phyloP scores from a whole-genome alignment of 73 alveolate species.

The Effrenium voratum region DNA sequence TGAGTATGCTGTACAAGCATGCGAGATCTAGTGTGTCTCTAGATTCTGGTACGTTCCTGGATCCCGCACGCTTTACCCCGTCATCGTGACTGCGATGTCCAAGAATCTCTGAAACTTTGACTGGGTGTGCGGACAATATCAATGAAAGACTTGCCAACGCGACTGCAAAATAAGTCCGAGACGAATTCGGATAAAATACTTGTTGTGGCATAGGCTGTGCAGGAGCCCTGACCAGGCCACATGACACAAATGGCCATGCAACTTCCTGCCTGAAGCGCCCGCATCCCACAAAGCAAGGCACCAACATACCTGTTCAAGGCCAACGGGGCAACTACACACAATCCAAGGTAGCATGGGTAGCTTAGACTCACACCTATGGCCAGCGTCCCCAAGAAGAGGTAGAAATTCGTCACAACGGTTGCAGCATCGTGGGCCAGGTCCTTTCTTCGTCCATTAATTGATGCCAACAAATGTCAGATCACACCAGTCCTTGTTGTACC shows the following conservation, averaged over 20 bases:
- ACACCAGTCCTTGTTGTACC: constrained; percentile 91
- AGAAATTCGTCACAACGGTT: constrained; percentile 59
- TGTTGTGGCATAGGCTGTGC: background rate
- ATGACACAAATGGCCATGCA: background rate
- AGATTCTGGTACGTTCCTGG: too few relatives aligned
- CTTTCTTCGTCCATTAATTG: background rate
- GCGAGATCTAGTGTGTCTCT: too few relatives aligned
- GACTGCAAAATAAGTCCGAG: too few relatives aligned
- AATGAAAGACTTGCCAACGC: too few relatives aligned
- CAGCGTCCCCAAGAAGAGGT: constrained; percentile 50
- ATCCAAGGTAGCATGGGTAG: background rate
- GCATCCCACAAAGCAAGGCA: background rate
- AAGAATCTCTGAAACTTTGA: too few relatives aligned
- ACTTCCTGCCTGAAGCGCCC: constrained; percentile 3
- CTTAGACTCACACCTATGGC: constrained; percentile 15
- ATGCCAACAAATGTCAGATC: too few relatives aligned
- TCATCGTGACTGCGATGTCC: too few relatives aligned
- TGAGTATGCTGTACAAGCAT: too few relatives aligned
- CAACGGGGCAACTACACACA: background rate
- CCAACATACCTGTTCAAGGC: constrained; percentile 22
- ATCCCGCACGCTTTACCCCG: too few relatives aligned
- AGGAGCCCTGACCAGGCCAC: background rate
- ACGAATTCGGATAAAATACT: background rate
- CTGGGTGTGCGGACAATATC: too few relatives aligned
- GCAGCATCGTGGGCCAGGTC: constrained; percentile 89